These are phyloP conservation scores for Passiflora organensis DNA, from an alignment of 345 rosid genomes.

Conservation along the genomic window DNA sequence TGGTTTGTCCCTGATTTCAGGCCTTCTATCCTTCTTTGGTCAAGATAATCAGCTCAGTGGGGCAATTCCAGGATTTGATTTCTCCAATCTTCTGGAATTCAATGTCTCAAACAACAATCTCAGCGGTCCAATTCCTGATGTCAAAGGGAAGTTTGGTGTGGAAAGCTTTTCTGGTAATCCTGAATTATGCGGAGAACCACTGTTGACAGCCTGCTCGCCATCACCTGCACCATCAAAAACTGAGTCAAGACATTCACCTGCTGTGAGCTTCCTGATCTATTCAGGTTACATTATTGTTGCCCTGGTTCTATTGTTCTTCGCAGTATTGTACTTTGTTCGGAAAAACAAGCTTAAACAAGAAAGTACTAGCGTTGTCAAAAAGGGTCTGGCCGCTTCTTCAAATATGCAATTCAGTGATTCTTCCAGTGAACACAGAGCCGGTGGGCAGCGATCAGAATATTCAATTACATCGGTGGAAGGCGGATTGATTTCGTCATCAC, in stretches of 20 bases:
- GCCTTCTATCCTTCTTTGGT: slow-evolving; percentile 36
- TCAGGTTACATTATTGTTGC: slow-evolving; percentile 38
- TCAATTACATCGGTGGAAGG: slow-evolving; percentile 40
- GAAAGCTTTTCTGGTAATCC: slow-evolving; percentile 44
- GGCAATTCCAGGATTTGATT: slow-evolving; percentile 38
- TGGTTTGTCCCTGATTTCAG: slow-evolving; percentile 31
- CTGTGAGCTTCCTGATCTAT: slow-evolving; percentile 27
- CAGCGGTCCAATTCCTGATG: slow-evolving; percentile 48
- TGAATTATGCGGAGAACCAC: slow-evolving; percentile 39
- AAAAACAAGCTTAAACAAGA: slow-evolving; percentile 18
- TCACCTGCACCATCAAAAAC: slow-evolving; percentile 15
- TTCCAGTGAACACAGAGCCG: slow-evolving; percentile 20
- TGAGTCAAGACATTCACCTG: slow-evolving; percentile 13
- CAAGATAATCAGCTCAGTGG: slow-evolving; percentile 44
- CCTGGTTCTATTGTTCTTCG: slow-evolving; percentile 19
- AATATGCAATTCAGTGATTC: slow-evolving; percentile 12
- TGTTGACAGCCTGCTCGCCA: slow-evolving; percentile 35
- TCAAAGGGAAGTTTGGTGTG: slow-evolving; percentile 26
- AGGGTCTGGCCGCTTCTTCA: slow-evolving; percentile 3
- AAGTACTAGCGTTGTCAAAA: neutral
- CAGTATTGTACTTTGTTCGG: slow-evolving; percentile 20
- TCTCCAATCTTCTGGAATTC: slow-evolving; percentile 35
- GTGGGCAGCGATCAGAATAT: slow-evolving; percentile 35
- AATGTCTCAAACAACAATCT: slow-evolving; percentile 59
- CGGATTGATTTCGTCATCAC: slow-evolving; percentile 33